Evolutionary conservation across 257 asterid species (phyloP), one percentile per base, ranked within the genome.

Genomic region (Thymus mandschuricus): DNA sequence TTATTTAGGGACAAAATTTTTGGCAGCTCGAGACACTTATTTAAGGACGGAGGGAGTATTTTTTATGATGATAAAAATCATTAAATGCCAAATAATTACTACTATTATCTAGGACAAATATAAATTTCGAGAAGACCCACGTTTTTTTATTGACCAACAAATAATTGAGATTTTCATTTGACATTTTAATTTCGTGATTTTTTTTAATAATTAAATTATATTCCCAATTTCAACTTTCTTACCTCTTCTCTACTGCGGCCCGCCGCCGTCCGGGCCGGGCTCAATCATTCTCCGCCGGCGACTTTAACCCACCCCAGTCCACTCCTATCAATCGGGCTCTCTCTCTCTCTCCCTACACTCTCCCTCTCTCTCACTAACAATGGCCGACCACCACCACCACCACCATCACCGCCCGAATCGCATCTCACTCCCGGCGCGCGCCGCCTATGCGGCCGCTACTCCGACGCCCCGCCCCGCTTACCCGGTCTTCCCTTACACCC

Each of bases 351-450:
- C 62, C 3, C 41, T 66, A 13, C 0, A 3, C 60, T 5, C 66
- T 27, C 60, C 3, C 66, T 27, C 3, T 43, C 12, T 41, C 31
- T 13, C 66, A 3, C 60, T 80, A 74, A 67, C 33, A 28, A 86
- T 87, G 95, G 85, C 88, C 49, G 95, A 83, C 80, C 73, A 73
- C 81, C 83, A 78, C 83, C 83, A 73, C 85, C 89, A 72, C 85
- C 88, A 81, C 51, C 90, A 84, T 64, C 90, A 87, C 83, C 96
- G 96, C 52, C 94, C 96, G 1, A 78, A 82, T 63, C 96, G 92
- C 63, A 80, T 88, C 64, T 72, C 88, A 6, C 96, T 88, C 10
- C 96, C 96, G 1, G 78, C 86, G 6, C 91, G 85, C 66, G 51
- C 83, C 68, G 50, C 89, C 85, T 13, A 65, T 59, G 75, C 71